Evolutionary conservation across 345 rosid genomes (phyloP), one percentile per base, ranked within the genome.

Genomic region (Heritiera fomes): DNA sequence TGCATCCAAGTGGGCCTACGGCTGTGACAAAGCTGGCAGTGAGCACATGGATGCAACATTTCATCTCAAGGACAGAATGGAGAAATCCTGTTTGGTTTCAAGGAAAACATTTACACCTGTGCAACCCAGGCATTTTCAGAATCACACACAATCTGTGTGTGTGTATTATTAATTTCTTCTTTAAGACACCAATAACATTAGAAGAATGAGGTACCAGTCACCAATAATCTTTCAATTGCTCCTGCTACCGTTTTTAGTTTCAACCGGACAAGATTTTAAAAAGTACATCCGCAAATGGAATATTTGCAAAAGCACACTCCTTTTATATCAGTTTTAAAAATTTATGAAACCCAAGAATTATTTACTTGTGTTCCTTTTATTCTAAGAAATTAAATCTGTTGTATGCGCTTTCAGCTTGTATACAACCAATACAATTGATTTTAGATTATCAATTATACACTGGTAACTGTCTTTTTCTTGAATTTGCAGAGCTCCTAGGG

Each of bases 401-500:
- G 20, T 63, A 34, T 13, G 9, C 45, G 34, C 7, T 55, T 15
- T 13, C 28, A 59, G 23, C 34, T 59, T 66, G 18, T 41, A n/a
- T 13, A 12, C 28, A 5, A 47, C 28, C 17, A 47, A 45, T 32
- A 38, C 7, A 12, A 20, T 50, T 68, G 66, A 46, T 56, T 52
- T 18, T 65, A 64, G 76, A 49, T 74, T 47, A 56, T 23, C 32
- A n/a, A 18, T 38, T 58, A 32, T 11, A 18, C 20, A 32, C 7
- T 0, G 43, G 17, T 80, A 34, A 75, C 5, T 61, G 0, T 68
- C 32, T 73, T 53, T 49, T 59, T 73, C 34, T 77, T 73, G 23
- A 45, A 74, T 58, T 20, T 83, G 78, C 89, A 89, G 97, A 82
- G 87, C 83, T 92, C 66, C 78, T 76, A 40, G 88, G 84, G 13